These are phyloP conservation scores for Plasmodium berghei DNA, from an alignment of 169 alveolate genomes.

Conservation along the genomic window DNA sequence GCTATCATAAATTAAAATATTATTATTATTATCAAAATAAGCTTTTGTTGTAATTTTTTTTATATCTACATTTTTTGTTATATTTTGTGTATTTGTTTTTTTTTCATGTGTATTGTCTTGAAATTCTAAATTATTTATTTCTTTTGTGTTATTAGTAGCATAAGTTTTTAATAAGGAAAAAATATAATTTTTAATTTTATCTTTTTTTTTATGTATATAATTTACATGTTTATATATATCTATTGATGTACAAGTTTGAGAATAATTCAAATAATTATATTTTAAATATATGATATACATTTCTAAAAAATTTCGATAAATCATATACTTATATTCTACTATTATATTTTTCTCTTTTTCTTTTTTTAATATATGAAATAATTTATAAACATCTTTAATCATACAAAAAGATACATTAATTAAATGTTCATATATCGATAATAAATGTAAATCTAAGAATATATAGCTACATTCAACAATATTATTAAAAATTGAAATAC, in stretches of 20 bases:
- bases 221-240: conserved; percentile 15
- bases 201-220: conserved; percentile 10
- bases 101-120: background rate
- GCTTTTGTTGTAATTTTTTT: background rate
- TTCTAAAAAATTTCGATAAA: conserved; percentile 66
- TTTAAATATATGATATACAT: conserved; percentile 62
- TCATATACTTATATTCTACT: conserved; percentile 48
- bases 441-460: conserved; percentile 50
- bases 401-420: conserved; percentile 32
- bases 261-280: conserved; percentile 61
- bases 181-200: conserved; percentile 5
- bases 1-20: conserved; percentile 27
- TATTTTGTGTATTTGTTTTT: conserved; percentile 3
- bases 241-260: conserved; percentile 1
- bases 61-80: background rate
- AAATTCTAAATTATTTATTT: background rate
- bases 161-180: background rate
- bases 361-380: conserved; percentile 21
- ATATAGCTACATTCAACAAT: conserved; percentile 53
- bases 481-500: conserved; percentile 29
- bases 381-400: conserved; percentile 46
- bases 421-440: conserved; percentile 56
- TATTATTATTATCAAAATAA: background rate
- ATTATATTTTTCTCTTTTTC: conserved; percentile 56
- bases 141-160: background rate